Base-by-base conservation (phyloP, 2,329 filamentous ascomycete species). In the Ophiostoma sp. region DNA sequence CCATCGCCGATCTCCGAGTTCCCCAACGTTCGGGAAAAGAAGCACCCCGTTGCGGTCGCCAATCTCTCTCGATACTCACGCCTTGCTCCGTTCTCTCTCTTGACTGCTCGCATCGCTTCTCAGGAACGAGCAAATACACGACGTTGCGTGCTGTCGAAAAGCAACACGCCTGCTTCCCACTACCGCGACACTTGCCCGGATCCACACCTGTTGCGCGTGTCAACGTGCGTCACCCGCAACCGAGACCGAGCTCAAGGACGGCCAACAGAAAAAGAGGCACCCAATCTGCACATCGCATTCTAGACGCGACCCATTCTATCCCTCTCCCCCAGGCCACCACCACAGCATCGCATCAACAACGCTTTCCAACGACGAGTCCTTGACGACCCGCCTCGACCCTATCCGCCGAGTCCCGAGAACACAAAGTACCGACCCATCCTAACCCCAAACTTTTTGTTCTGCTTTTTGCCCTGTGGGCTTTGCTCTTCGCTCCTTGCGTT, bases 161-260 rank as follows among this genome's bases (percentile, higher is more conserved):
- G 6, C 49, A 36, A 55, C 3, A 36, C 52, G 18, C 27, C 18
- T 58, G 18, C 52, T 55, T 42, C 5, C 14, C 16, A 40, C 60
- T 42, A 63, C 60, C 60, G 38, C 60, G 40, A 40, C 40, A 63
- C 6, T 42, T 41, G 27, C 27, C 27, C 27, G 60, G 60, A 63
- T 63, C 60, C 60, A 63, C 60, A 42, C 60, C 60, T 63, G 60
- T 63, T 63, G 60, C 38, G 60, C 60, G 60, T 63, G 16, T 63
- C 60, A 63, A 63, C 40, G 60, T 63, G 60, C 38, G 60, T 63
- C 38, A 63, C 60, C 38, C 58, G 41, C 58, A 55, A 62, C 41
- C 38, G 58, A 62, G 12, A 62, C 58, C 6, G 18, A 55, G 58
- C 58, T 40, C 18, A 41, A 63, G 38, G 14, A 42, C 11, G 14